Conservation (phyloP, 2,329 filamentous ascomycete species). For the Epichloe gansuensis region DNA sequence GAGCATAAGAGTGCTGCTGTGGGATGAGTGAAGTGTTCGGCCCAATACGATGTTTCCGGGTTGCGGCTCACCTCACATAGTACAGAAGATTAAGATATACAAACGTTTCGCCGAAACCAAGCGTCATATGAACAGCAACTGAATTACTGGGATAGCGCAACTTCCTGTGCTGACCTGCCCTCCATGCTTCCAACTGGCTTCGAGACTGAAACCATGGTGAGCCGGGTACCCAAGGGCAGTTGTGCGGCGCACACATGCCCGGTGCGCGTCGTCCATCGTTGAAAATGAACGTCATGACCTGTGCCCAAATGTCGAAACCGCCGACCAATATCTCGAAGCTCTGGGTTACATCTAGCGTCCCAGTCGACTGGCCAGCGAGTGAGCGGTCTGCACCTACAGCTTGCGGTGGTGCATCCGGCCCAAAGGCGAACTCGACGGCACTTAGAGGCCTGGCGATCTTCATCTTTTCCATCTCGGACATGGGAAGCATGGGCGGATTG, state of each 20-base stretch:
- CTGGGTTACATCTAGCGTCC: constrained; percentile 15
- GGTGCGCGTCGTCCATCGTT: constrained; percentile 29
- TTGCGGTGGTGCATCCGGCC: constrained; percentile 13
- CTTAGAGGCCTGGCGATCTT: constrained; percentile 19
- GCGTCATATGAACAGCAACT: constrained; percentile 26
- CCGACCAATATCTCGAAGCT: constrained; percentile 25
- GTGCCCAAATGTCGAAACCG: constrained; percentile 32
- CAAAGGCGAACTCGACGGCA: constrained; percentile 28
- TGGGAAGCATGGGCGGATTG: constrained; percentile 24
- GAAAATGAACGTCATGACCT: constrained; percentile 29
- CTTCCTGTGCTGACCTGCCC: constrained; percentile 20
- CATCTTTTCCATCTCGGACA: constrained; percentile 22
- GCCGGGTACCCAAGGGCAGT: constrained; percentile 26
- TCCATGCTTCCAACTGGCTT: constrained; percentile 22
- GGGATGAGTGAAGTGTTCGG: not conserved
- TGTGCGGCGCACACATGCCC: constrained; percentile 24
- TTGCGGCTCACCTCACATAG: constrained; percentile 24
- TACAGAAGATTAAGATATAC: constrained; percentile 31
- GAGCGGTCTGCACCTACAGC: constrained; percentile 3
- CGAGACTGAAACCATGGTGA: constrained; percentile 23
- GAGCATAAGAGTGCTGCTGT: constrained; percentile 26
- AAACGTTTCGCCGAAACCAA: constrained; percentile 29
- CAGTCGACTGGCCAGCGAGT: constrained; percentile 5
- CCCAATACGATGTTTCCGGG: not conserved
- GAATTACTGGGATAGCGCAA: constrained; percentile 24